Evolutionary conservation across 257 asterid genomes (phyloP).

Genomic region (Capsicum baccatum): DNA sequence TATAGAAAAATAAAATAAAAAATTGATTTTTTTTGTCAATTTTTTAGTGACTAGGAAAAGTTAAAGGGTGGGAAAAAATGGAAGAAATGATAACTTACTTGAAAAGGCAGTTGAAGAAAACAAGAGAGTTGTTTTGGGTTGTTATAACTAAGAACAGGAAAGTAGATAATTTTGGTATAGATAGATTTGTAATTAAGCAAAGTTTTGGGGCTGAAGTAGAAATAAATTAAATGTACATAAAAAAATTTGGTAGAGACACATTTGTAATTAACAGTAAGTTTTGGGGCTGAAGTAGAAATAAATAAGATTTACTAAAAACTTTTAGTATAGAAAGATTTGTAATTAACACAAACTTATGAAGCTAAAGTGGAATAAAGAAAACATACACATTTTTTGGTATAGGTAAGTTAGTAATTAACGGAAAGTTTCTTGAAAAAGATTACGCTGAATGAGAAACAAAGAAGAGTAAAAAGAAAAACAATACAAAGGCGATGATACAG

Average conservation of each 20-base stretch:
- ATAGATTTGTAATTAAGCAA: background rate
- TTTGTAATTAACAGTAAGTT: background rate
- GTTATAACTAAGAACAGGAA: conserved; percentile 47
- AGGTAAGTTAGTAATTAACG: too few species aligned
- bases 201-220: background rate
- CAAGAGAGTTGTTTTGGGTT: conserved; percentile 51
- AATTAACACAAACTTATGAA: background rate
- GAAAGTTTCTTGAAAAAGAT: too few species aligned
- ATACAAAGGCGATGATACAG: too few species aligned
- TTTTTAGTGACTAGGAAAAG: background rate
- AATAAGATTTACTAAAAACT: too few species aligned
- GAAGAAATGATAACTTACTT: conserved; percentile 25
- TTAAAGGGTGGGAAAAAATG: background rate
- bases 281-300: background rate
- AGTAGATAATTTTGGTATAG: background rate
- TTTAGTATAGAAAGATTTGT: conserved; percentile 1
- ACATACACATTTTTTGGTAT: too few species aligned
- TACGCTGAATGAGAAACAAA: too few species aligned
- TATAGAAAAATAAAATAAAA: background rate
- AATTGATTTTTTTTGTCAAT: background rate
- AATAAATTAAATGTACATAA: background rate
- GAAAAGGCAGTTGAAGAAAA: conserved; percentile 32
- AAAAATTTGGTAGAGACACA: background rate
- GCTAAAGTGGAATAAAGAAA: too few species aligned
- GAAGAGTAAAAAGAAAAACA: too few species aligned